Evolutionary conservation across 495 filamentous ascomycete genomes (phyloP), one percentile per base, ranked within the genome.

Genomic region (Podospora tetraspora): DNA sequence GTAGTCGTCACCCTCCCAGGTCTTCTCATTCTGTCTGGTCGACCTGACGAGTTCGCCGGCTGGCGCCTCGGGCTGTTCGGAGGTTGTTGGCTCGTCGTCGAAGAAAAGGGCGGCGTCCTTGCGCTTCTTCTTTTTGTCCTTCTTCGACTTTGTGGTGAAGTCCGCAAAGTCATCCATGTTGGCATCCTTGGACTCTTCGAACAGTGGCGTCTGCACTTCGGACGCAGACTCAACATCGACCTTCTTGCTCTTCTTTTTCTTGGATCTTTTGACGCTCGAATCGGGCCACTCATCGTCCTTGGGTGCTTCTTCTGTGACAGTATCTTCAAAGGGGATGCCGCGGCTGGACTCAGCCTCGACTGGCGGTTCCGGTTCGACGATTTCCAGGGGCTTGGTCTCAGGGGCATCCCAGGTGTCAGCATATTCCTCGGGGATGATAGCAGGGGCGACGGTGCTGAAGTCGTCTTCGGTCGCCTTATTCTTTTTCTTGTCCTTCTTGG

Each of bases 401-500:
- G 16, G 43, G 43, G 43, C 19, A 8, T n/a, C 16, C 43, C 8
- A 8, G 16, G 19, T 8, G 19, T 1, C 19, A 19, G 16, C 6
- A 52, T n/a, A 52, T 52, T 9, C 43, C 16, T 52, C 43, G 2
- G 43, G 19, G 19, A 52, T 27, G 19, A 12, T 24, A 29, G 7
- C 75, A 52, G 67, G 70, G 19, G 63, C 78, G 64, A 70, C 70
- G 24, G 11, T 59, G 12, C 24, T 69, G 58, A 74, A 73, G 27
- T 59, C 61, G 66, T 68, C 59, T 64, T 73, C 68, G 12, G 29
- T 73, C 2, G 66, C 25, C 62, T 76, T 72, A 52, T 70, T 68
- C 34, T 68, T 72, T 69, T 76, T 79, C 66, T 80, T 76, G 69
- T 80, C 76, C 62, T 81, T 76, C 68, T 79, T 79, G 5, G 72